Base-by-base conservation (phyloP, 352 stramenopile genomes). In the Phytophthora sojae region DNA sequence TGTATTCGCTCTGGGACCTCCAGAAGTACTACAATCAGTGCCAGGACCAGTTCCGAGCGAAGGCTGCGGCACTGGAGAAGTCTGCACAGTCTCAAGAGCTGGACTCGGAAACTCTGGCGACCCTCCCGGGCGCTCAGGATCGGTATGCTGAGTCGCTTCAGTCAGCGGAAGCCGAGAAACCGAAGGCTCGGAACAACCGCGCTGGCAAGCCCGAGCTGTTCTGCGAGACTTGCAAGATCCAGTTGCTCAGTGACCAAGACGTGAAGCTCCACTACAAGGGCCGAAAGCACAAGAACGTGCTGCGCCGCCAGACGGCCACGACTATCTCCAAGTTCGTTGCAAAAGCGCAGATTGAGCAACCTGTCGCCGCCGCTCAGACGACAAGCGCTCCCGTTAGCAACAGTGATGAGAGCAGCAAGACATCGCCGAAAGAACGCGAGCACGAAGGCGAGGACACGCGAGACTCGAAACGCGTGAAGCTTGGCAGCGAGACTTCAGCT, bases 211-310 rank as follows among this genome's bases (percentile, higher is more conserved):
- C 69, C 3, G 72, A 90, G 57, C 83, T 92, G 57, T 94, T 83
- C 64, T 96, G 89, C 51, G 69, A 86, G 21, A 60, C 80, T 32
- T 96, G 89, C 64, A 78, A 87, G 6, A 63, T 95, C 30, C 86
- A 94, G 32, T 60, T 95, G 50, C 64, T 90, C 17, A 96, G 89
- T 58, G 82, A 92, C 50, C 76, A 93, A 63, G 89, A 96, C 68
- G 75, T 92, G 0, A 83, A 75, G 44, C 67, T 94, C 39, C 89
- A 96, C 69, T 73, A 70, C 49, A 91, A 93, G 60, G 89, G 89
- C 47, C 93, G 93, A 69, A 90, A 88, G 42, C 89, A 96, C 81
- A 94, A 96, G 76, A 92, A 92, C 57, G 84, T 90, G 57, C 39
- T 92, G 49, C 82, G 86, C 51, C 67, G 74, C 26, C 66, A 83